Evolutionary conservation across 2,329 filamentous ascomycete species (phyloP), one percentile per base, ranked within the genome.

Genomic region (Botrytis tulipae): DNA sequence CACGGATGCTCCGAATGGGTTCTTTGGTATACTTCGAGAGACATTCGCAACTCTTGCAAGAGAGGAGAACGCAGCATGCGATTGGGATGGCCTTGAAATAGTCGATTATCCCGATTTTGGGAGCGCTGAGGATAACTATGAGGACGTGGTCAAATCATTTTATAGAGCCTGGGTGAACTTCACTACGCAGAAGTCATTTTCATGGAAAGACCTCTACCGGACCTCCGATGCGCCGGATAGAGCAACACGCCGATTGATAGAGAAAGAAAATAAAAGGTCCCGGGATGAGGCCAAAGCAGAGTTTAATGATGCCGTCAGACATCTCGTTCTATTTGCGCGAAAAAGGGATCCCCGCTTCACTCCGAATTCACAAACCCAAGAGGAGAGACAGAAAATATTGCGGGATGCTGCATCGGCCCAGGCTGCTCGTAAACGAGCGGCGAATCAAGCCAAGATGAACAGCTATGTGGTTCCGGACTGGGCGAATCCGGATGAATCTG

Each of bases 241-340:
- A 69, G 89, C 92, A 54, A 87, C 93, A 25, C 90, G 95, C 70
- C 89, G 96, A 46, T 80, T 93, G 57, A 97, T 98, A 91, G 96
- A 98, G 81, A 98, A 97, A 82, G 95, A 98, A 81, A 99, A 99
- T 82, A 93, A 91, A 78, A 92, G 92, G 76, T 83, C 92, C 37
- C 89, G 96, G 70, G 95, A 98, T 32, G 92, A 95, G 71, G 94
- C 90, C 4, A 89, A 92, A 18, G 89, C 92, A 73, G 93, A 97
- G 77, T 98, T 97, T 84, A 98, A 98, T 82, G 94, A 97, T 75
- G 92, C 94, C 4, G 94, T 99, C 44, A 86, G 93, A 73, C 93
- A 94, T 10, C 86, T 99, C 20, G 92, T 98, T 3, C 87, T 90
- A 2, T 98, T 98, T 82, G 92, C 95, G 25, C 91, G 93, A 77